Evolutionary conservation across 2,329 filamentous ascomycete genomes (phyloP), one percentile per base, ranked within the genome.

Genomic region (Cytospora paraplurivora): DNA sequence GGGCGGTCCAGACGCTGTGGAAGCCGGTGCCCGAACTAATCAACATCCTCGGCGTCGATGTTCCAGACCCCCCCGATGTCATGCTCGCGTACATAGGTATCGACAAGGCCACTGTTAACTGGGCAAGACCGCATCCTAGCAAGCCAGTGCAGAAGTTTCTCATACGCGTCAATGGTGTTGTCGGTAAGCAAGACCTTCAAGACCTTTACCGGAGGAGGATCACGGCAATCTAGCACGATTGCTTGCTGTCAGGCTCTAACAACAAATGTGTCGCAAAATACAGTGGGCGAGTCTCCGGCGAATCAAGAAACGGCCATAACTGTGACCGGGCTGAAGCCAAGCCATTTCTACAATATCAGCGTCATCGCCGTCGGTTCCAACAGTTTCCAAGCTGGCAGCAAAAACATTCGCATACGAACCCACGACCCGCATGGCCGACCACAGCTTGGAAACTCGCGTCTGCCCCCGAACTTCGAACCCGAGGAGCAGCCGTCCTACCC

Each of bases 21-120:
- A 97, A 94, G 71, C 93, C 94, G 32, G 92, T 97, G 62, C 91
- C 94, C 63, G 88, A 96, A 68, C 86, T 99, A 55, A 93, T 98
- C 71, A 88, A 88, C 70, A 91, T 97, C 56, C 87, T 99, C 55
- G 93, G 94, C 65, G 88, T 98, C 74, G 95, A 99, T 73, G 94
- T 99, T 58, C 95, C 95, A 66, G 89, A 93, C 67, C 84, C 92
- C 32, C 95, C 95, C 59, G 88, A 93, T 73, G 90, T 98, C 49
- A 96, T 93, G 59, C 86, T 99, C 38, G 92, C 94, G 62, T 92
- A 91, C 67, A 95, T 99, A 70, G 91, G 90, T 69, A 84, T 91
- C 34, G 91, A 96, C 74, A 91, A 93, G 62, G 91, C 96, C 37
- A 91, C 93, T 35, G 82, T 99, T 51, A 93, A 93, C 75, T 99